A percentile compares a stretch with the other conserved stretches of the same genome.
Evolutionary conservation across 192 early-diverging fungal species (phyloP).

Genomic region (Helicostylum pulchrum): DNA sequence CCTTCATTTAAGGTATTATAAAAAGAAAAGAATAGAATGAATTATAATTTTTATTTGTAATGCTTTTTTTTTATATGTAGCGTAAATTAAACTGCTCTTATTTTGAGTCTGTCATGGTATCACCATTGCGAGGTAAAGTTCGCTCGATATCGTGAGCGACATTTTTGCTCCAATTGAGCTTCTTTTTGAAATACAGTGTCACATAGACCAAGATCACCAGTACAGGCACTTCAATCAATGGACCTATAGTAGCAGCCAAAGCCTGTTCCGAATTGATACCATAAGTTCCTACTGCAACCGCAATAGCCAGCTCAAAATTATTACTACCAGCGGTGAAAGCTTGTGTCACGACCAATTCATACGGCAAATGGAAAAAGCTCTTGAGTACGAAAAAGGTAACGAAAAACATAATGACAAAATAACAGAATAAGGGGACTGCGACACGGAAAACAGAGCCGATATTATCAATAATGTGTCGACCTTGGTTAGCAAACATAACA

Average conservation of each 20-base stretch:
- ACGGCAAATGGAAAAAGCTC: conserved; percentile 35
- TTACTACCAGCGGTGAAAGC: conserved; percentile 65
- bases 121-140: no score
- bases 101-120: no score
- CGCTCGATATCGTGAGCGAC: not conserved
- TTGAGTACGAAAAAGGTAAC: conserved; percentile 42
- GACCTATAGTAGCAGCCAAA: conserved; percentile 61
- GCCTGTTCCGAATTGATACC: conserved; percentile 64
- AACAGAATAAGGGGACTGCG: conserved; percentile 60
- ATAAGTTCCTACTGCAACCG: conserved; percentile 62
- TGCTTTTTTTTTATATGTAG: no score
- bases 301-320: conserved; percentile 78
- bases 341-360: conserved; percentile 51
- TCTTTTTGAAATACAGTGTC: conserved; percentile 8
- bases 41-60: no score
- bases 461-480: conserved; percentile 53
- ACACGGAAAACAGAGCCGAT: conserved; percentile 59
- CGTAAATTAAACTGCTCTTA: no score
- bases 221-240: conserved; percentile 69
- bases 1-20: no score
- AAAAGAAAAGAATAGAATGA: no score
- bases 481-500: conserved; percentile 69
- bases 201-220: conserved; percentile 5
- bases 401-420: conserved; percentile 58
- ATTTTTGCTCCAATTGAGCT: conserved; percentile 4